Conservation (phyloP, 306 rosid genomes). For the Cucurbita argyrosperma region DNA sequence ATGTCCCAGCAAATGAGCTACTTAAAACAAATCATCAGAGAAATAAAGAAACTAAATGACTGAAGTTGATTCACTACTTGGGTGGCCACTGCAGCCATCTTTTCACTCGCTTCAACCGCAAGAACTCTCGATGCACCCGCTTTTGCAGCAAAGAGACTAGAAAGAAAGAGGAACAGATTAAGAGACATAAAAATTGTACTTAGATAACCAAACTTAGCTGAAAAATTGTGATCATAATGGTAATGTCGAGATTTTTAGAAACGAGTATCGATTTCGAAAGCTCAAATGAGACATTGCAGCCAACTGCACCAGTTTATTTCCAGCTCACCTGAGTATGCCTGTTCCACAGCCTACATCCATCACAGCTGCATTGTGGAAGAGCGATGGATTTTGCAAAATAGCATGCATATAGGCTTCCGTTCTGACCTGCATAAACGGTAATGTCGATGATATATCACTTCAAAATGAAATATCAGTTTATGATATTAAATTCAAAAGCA, state of each 20-base stretch:
- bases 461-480: background rate
- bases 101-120: conserved; percentile 86
- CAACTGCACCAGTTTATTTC: background rate
- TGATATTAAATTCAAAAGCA: background rate
- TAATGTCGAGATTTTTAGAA: background rate
- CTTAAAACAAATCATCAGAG: background rate
- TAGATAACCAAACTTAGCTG: background rate
- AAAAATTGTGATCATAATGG: background rate
- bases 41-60: background rate
- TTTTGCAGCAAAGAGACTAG: conserved; percentile 71
- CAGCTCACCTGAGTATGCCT: conserved; percentile 76
- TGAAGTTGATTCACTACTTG: conserved; percentile 27
- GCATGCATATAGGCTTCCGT: conserved; percentile 84
- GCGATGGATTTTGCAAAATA: conserved; percentile 68
- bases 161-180: background rate
- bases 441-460: background rate
- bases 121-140: conserved; percentile 83
- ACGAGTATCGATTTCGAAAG: background rate
- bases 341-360: conserved; percentile 97
- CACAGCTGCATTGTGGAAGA: conserved; percentile 54
- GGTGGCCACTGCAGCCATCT: conserved; percentile 88
- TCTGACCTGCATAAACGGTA: conserved; percentile 44
- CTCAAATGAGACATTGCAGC: background rate
- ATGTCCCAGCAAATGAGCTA: background rate
- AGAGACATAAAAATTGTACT: background rate